Percentiles rank a stretch among this genome's conserved stretches.
phyloP scores from a whole-genome alignment of 1,139 yeast genomes.

The Scheffersomyces lignicola region DNA sequence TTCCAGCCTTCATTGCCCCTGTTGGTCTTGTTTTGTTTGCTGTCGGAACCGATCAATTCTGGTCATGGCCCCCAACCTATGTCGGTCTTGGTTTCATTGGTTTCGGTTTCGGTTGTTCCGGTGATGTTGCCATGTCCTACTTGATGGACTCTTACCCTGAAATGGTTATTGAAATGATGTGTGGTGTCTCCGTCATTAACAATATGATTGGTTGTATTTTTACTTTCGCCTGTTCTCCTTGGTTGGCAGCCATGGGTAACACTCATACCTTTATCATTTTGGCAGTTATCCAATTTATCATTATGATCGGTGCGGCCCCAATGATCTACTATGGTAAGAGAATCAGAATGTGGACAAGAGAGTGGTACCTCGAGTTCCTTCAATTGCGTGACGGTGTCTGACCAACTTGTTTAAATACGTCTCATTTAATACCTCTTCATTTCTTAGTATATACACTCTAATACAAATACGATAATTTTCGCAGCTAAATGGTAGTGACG shows the following conservation, averaged over 20 bases:
- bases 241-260: conserved; percentile 68
- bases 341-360: conserved; percentile 36
- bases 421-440: not conserved
- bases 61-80: conserved; percentile 62
- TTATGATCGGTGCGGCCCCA: conserved; percentile 30
- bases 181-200: conserved; percentile 78
- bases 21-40: conserved; percentile 77
- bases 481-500: not conserved
- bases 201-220: conserved; percentile 74
- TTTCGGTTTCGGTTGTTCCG: conserved; percentile 70
- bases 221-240: conserved; percentile 72
- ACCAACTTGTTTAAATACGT: not conserved
- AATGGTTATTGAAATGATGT: conserved; percentile 79
- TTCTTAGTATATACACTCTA: not conserved
- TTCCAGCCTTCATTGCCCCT: conserved; percentile 70
- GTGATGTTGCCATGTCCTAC: conserved; percentile 70
- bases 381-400: conserved; percentile 13
- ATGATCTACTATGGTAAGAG: conserved; percentile 35
- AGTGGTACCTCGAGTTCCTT: conserved; percentile 25
- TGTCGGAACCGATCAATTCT: conserved; percentile 62
- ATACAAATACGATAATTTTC: not conserved
- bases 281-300: conserved; percentile 66
- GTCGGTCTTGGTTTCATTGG: conserved; percentile 68
- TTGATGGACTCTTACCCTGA: conserved; percentile 75
- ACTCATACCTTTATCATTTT: conserved; percentile 70